A percentile compares a stretch with the other conserved stretches of the same genome.
Evolutionary conservation across 2,329 filamentous ascomycete species (phyloP).

Genomic region (Fusarium piperis): DNA sequence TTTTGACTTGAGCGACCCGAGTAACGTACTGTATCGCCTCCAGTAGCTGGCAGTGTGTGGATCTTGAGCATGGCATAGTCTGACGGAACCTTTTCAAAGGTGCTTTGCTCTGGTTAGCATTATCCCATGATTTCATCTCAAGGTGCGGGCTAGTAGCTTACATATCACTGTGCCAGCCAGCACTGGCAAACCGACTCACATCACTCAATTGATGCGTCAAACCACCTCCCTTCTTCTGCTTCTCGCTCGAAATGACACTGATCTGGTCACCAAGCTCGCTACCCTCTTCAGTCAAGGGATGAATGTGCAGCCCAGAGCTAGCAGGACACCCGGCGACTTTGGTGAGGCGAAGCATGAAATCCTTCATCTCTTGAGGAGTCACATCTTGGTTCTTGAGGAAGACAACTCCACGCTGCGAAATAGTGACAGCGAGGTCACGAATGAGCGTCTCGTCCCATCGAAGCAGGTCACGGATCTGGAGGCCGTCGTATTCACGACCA

Average conservation of each 20-base stretch:
- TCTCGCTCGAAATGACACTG: slow-evolving; percentile 64
- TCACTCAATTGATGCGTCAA: slow-evolving; percentile 62
- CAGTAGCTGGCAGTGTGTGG: slow-evolving; percentile 63
- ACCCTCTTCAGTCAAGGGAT: slow-evolving; percentile 62
- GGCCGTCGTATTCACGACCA: slow-evolving; percentile 57
- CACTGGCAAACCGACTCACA: slow-evolving; percentile 57
- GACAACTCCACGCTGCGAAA: slow-evolving; percentile 52
- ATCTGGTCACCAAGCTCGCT: slow-evolving; percentile 65
- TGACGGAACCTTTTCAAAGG: slow-evolving; percentile 67
- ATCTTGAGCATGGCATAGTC: slow-evolving; percentile 71
- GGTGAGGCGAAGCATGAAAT: slow-evolving; percentile 49
- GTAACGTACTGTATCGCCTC: slow-evolving; percentile 60
- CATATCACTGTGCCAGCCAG: slow-evolving; percentile 63
- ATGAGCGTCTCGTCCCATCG: slow-evolving; percentile 57
- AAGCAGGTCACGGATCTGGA: slow-evolving; percentile 49
- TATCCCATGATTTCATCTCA: background rate
- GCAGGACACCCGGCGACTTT: slow-evolving; percentile 50
- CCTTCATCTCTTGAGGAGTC: slow-evolving; percentile 50
- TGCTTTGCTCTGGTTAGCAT: slow-evolving; percentile 39
- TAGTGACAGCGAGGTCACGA: slow-evolving; percentile 63
- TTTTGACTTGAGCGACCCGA: background rate
- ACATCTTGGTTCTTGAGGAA: slow-evolving; percentile 51
- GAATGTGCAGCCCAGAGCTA: slow-evolving; percentile 62
- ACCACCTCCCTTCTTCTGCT: slow-evolving; percentile 64
- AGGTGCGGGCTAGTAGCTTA: slow-evolving; percentile 1